Percentiles rank a stretch among this genome's conserved stretches.
Evolutionary conservation across 2,329 filamentous ascomycete genomes (phyloP).

Genomic region (Alternaria novae-zelandiae): DNA sequence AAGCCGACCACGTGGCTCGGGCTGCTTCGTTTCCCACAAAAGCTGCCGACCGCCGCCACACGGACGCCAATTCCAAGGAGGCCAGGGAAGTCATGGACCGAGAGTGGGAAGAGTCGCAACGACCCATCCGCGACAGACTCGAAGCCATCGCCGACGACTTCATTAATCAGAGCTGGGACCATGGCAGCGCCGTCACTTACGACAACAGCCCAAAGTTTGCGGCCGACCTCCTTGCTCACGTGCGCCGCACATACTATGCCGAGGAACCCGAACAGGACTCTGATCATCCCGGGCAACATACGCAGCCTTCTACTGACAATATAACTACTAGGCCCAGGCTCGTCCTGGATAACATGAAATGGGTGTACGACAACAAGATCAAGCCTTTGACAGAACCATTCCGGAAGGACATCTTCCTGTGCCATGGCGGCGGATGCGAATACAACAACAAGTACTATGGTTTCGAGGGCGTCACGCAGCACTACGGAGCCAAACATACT

Average conservation of each 20-base stretch:
- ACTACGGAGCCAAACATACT: conserved; percentile 84
- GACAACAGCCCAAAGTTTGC: conserved; percentile 73
- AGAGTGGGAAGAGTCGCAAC: conserved; percentile 75
- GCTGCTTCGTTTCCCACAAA: conserved; percentile 54
- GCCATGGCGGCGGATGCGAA: conserved; percentile 68
- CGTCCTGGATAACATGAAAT: conserved; percentile 85
- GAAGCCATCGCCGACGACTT: conserved; percentile 72
- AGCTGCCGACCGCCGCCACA: conserved; percentile 54
- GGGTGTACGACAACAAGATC: conserved; percentile 79
- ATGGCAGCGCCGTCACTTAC: conserved; percentile 67
- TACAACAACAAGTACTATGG: conserved; percentile 71
- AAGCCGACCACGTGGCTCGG: conserved; percentile 58
- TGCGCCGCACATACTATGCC: conserved; percentile 71
- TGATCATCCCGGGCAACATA: conserved; percentile 27
- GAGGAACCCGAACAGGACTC: conserved; percentile 63
- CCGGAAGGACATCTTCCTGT: conserved; percentile 77
- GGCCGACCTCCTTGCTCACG: conserved; percentile 71
- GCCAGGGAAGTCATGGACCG: conserved; percentile 67
- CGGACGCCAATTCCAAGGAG: conserved; percentile 58
- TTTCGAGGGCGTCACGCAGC: conserved; percentile 80
- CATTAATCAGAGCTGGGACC: conserved; percentile 69
- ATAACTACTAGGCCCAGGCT: conserved; percentile 65
- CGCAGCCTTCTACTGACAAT: conserved; percentile 9
- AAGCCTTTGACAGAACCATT: conserved; percentile 70
- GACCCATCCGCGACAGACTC: conserved; percentile 69